phyloP scores from a whole-genome alignment of 192 early-diverging fungal genomes.

The Coemansia biformis region DNA sequence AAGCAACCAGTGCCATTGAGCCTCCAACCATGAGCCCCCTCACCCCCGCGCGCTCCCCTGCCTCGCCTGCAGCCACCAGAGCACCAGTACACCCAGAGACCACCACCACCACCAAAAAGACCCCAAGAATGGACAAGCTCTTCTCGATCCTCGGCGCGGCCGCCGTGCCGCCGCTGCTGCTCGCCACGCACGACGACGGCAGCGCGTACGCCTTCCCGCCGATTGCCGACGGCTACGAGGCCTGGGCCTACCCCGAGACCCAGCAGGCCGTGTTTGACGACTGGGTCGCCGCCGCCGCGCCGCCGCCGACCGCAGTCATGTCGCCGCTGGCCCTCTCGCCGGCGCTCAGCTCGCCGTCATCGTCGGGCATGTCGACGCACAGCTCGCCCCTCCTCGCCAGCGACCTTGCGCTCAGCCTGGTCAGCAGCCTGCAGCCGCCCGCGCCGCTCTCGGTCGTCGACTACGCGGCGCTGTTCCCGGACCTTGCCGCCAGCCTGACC shows the following conservation, averaged over 20 bases:
- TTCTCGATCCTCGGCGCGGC: constrained; percentile 28
- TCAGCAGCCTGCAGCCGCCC: constrained; percentile 23
- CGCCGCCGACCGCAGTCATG: constrained; percentile 36
- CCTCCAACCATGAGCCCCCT: constrained; percentile 30
- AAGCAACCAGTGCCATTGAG: constrained; percentile 32
- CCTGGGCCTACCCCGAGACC: constrained; percentile 43
- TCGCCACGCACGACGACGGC: constrained; percentile 29
- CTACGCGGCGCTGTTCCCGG: constrained; percentile 43
- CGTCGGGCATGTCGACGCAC: constrained; percentile 18
- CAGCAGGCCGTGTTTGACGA: constrained; percentile 47
- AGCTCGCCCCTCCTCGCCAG: constrained; percentile 31
- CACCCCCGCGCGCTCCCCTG: constrained; percentile 20
- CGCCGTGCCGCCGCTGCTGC: constrained; percentile 18
- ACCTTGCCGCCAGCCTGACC: constrained; percentile 23
- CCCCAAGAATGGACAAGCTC: constrained; percentile 41
- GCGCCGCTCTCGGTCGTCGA: constrained; percentile 30
- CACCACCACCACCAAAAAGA: constrained; percentile 10
- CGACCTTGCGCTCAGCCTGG: constrained; percentile 39
- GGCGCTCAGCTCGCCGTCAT: constrained; percentile 22
- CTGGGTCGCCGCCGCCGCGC: constrained; percentile 33
- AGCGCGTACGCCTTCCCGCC: constrained; percentile 39
- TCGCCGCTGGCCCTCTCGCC: constrained; percentile 17
- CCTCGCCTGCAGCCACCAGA: constrained; percentile 24
- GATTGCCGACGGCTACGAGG: constrained; percentile 40
- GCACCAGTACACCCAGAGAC: constrained; percentile 5